These are phyloP conservation scores for Curvularia verruculosa DNA, from an alignment of 2,329 filamentous ascomycete species.

Conservation along the genomic window DNA sequence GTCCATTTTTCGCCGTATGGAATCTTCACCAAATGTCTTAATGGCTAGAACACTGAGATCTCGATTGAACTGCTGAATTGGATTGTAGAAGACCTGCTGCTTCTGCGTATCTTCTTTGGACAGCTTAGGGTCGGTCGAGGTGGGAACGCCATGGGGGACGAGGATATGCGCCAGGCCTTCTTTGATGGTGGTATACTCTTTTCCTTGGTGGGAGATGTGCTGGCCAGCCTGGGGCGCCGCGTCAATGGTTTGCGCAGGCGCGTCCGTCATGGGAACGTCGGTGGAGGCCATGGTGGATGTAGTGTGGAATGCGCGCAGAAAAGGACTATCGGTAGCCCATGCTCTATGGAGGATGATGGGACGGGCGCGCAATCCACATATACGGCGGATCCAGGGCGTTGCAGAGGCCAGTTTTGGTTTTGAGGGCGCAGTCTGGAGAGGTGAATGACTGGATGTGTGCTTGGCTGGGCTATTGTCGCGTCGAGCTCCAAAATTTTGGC, in stretches of 20 bases:
- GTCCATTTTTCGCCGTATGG: slow-evolving; percentile 56
- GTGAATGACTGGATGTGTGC: not conserved
- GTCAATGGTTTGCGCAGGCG: slow-evolving; percentile 31
- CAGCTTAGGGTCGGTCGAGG: slow-evolving; percentile 55
- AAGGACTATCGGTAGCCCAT: slow-evolving; percentile 38
- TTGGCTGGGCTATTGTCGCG: slow-evolving; percentile 16
- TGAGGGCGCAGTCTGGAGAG: not conserved
- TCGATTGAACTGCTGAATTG: slow-evolving; percentile 98
- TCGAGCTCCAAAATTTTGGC: slow-evolving; percentile 34
- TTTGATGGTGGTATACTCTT: slow-evolving; percentile 65
- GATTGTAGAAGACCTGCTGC: slow-evolving; percentile 95
- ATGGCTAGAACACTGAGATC: slow-evolving; percentile 93
- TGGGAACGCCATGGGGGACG: slow-evolving; percentile 61
- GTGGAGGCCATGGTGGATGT: slow-evolving; percentile 27
- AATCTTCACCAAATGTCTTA: slow-evolving; percentile 80
- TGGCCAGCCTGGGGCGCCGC: slow-evolving; percentile 39
- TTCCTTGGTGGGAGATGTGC: slow-evolving; percentile 54
- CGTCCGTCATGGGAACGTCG: slow-evolving; percentile 20
- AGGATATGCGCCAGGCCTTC: slow-evolving; percentile 74
- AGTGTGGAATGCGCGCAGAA: slow-evolving; percentile 26
- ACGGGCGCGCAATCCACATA: slow-evolving; percentile 31
- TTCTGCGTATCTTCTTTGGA: slow-evolving; percentile 60
- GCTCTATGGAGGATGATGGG: slow-evolving; percentile 18
- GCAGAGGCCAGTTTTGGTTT: slow-evolving; percentile 35
- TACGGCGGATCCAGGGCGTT: slow-evolving; percentile 15